Base-by-base conservation (phyloP, 2,329 filamentous ascomycete genomes). In the Neonectria hederae region DNA sequence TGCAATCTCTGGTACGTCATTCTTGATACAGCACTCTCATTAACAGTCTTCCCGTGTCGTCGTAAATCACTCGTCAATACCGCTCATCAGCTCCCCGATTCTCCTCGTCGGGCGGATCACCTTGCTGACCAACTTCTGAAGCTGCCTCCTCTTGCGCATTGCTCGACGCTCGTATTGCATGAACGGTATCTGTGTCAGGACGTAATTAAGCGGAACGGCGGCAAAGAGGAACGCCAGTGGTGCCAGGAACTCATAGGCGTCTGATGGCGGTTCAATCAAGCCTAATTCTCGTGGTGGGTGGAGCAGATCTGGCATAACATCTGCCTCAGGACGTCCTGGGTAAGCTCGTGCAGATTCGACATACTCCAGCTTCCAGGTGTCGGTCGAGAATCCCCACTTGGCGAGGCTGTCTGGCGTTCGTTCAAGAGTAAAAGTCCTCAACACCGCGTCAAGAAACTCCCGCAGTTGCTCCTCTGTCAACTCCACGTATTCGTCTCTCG, bases 161-260 rank as follows among this genome's bases (percentile, higher is more conserved):
- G 51, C 62, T 35, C 45, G 49, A 5, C 40, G 46, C 45, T 66
- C 49, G 28, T 64, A 66, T 11, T 40, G 17, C 19, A 21, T 57
- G 54, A 62, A 62, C 3, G 19, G 35, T 11, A 68, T 6, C 2
- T 43, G 22, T 5, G 55, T 64, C 42, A 49, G n/a, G 5, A 22
- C 30, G 32, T 57, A 26, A 21, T 22, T 17, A 13, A 54, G 32
- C 19, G 52, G 58, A 10, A 59, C 49, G 2, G 61, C 21, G 11
- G 43, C 46, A 24, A 66, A 60, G 5, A 62, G n/a, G 35, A 48
- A 66, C 9, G 53, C 55, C 40, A 65, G 30, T 14, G 45, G 57
- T 5, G 58, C 54, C n/a, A 68, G 53, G 21, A 49, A 69, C 17
- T 60, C 59, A 30, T 66, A 60, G 17, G 62, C 60, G 17, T 63